Percentiles rank a stretch among this genome's conserved stretches.
Conservation (phyloP, 805 yeast genomes). For the Ogataea sp. region DNA sequence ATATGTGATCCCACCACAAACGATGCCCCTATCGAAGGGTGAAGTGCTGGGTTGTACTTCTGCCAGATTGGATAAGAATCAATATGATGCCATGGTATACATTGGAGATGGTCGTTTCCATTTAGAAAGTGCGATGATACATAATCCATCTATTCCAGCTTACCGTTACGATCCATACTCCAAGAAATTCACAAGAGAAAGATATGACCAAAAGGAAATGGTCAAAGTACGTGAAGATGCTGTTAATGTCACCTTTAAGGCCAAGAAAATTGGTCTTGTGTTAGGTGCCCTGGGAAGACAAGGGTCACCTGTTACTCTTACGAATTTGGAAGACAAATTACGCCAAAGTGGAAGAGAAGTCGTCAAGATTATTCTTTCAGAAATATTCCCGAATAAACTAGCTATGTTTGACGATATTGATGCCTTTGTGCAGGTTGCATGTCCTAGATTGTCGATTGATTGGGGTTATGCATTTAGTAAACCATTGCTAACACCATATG, state of each 20-base stretch:
- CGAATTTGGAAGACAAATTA: constrained; percentile 52
- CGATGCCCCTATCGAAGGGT: constrained; percentile 87
- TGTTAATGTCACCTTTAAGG: constrained; percentile 47
- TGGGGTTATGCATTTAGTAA: constrained; percentile 98
- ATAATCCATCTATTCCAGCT: constrained; percentile 88
- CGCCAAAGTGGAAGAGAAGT: constrained; percentile 51
- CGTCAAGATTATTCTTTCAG: constrained; percentile 79
- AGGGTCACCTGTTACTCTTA: constrained; percentile 76
- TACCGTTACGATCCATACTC: constrained; percentile 94
- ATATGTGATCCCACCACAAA: constrained; percentile 78
- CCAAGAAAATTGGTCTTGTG: constrained; percentile 71
- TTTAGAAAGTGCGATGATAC: constrained; percentile 93
- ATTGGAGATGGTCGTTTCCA: constrained; percentile 97
- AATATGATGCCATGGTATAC: constrained; percentile 75
- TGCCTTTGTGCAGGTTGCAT: constrained; percentile 95
- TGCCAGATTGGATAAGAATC: constrained; percentile 59
- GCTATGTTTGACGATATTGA: constrained; percentile 91
- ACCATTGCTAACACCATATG: constrained; percentile 92
- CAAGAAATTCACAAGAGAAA: constrained; percentile 81
- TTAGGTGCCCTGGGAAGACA: constrained; percentile 94
- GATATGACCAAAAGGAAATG: constrained; percentile 82
- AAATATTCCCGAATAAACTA: constrained; percentile 86
- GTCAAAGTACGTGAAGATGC: constrained; percentile 69
- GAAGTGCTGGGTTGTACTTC: constrained; percentile 97
- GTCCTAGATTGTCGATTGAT: constrained; percentile 92